Conservation (phyloP, 805 yeast species). For the Aciculoconidium aculeatum region DNA sequence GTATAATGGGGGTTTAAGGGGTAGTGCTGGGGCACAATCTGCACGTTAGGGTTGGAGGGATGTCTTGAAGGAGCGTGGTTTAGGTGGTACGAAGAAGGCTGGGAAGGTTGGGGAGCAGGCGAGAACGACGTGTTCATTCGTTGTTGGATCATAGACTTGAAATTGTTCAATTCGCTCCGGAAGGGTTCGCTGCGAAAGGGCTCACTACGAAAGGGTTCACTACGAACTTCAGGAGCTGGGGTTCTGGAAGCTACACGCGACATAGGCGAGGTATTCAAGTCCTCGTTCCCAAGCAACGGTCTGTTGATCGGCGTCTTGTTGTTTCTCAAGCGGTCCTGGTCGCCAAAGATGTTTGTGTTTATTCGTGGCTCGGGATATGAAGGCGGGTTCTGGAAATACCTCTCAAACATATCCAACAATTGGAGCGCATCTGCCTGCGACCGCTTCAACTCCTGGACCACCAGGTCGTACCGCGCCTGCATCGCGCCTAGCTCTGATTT, state of each 20-base stretch:
- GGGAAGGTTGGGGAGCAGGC: slow-evolving; percentile 1
- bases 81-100: slow-evolving; percentile 9
- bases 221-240: slow-evolving; percentile 1
- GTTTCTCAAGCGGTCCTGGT: slow-evolving; percentile 14
- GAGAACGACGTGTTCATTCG: slow-evolving; percentile 2
- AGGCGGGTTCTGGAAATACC: slow-evolving; percentile 7
- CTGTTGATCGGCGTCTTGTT: slow-evolving; percentile 19
- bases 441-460: slow-evolving; percentile 42
- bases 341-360: slow-evolving; percentile 7
- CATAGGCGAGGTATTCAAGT: slow-evolving; percentile 12
- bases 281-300: slow-evolving; percentile 7
- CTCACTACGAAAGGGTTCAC: too few species aligned
- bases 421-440: slow-evolving; percentile 50
- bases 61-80: slow-evolving; percentile 8
- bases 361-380: slow-evolving; percentile 7
- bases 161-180: slow-evolving; percentile 6
- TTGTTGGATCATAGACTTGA: slow-evolving; percentile 8
- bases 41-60: slow-evolving; percentile 14
- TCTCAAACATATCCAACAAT: slow-evolving; percentile 43
- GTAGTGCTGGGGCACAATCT: slow-evolving; percentile 30
- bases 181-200: slow-evolving; percentile 1
- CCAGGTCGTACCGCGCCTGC: slow-evolving; percentile 41
- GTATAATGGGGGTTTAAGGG: slow-evolving; percentile 32
- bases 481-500: slow-evolving; percentile 39
- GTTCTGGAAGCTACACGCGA: slow-evolving; percentile 5